Percentiles rank a stretch among this genome's conserved stretches.
phyloP scores from a whole-genome alignment of 2,329 filamentous ascomycete genomes.

The Penicillium sp. region DNA sequence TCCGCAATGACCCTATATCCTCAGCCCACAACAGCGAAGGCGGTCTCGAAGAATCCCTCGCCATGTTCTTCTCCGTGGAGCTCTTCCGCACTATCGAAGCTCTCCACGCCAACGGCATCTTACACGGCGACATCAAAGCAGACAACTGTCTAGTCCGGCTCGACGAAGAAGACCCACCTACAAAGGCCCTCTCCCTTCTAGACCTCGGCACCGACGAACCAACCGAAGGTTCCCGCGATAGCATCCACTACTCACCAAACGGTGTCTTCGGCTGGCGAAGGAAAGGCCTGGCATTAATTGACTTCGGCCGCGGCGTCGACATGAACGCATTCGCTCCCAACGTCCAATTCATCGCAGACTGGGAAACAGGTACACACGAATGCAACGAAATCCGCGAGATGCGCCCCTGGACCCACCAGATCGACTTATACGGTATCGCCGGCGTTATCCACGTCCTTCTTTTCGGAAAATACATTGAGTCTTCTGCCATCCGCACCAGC shows the following conservation, averaged over 20 bases:
- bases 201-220: constrained; percentile 23
- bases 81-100: constrained; percentile 85
- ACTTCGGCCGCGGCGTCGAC: constrained; percentile 92
- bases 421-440: constrained; percentile 91
- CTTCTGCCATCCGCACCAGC: constrained; percentile 42
- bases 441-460: constrained; percentile 82
- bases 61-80: constrained; percentile 94
- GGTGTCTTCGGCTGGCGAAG: constrained; percentile 73
- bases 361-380: constrained; percentile 81
- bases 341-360: constrained; percentile 90
- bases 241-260: constrained; percentile 62
- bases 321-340: constrained; percentile 75
- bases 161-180: constrained; percentile 45
- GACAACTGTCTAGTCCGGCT: constrained; percentile 93
- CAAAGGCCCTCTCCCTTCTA: constrained; percentile 27
- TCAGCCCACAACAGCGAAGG: constrained; percentile 49
- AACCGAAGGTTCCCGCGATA: constrained; percentile 25
- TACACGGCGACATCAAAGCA: constrained; percentile 92
- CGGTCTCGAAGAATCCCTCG: constrained; percentile 82
- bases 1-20: constrained; percentile 60
- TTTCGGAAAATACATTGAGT: constrained; percentile 94
- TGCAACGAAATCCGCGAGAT: constrained; percentile 94
- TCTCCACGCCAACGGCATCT: constrained; percentile 70
- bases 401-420: constrained; percentile 93
- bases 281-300: constrained; percentile 81